These are phyloP conservation scores for Pholiota molesta DNA, from an alignment of 768 basidiomycete species.

Conservation along the genomic window DNA sequence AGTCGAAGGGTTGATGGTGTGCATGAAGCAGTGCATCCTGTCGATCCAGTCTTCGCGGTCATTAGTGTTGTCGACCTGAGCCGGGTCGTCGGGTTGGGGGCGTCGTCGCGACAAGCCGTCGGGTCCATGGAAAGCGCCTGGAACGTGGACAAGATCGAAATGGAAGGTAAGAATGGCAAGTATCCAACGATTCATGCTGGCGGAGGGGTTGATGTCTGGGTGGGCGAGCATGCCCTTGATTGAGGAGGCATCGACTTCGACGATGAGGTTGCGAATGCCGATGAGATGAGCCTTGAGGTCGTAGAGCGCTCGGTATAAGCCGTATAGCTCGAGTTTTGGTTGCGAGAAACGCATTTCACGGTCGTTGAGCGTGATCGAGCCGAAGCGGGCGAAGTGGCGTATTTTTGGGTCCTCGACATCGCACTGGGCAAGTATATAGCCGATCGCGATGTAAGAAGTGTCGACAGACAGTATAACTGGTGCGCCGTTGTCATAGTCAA, in stretches of 20 bases:
- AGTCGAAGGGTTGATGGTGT: conserved; percentile 12
- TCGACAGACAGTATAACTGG: conserved; percentile 39
- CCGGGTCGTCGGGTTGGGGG: conserved; percentile 12
- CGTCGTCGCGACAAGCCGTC: conserved; percentile 1
- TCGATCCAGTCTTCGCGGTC: conserved; percentile 24
- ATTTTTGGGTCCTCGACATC: conserved; percentile 23
- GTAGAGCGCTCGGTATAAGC: conserved; percentile 27
- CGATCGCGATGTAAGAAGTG: conserved; percentile 34
- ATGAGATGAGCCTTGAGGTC: conserved; percentile 4
- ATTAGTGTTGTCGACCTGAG: not conserved
- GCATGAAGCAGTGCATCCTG: conserved; percentile 18
- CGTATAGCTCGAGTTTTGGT: conserved; percentile 39
- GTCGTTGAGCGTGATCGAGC: conserved; percentile 32
- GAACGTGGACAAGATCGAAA: conserved; percentile 39
- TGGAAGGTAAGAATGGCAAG: conserved; percentile 28
- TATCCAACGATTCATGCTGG: conserved; percentile 3
- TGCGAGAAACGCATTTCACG: conserved; percentile 30
- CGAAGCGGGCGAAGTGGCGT: conserved; percentile 26
- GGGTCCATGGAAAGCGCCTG: conserved; percentile 27
- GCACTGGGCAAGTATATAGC: conserved; percentile 27
- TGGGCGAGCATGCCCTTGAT: conserved; percentile 42
- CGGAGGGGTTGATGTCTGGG: conserved; percentile 25
- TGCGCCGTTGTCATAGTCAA: conserved; percentile 22
- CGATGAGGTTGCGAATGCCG: conserved; percentile 24
- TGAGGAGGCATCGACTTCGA: conserved; percentile 39